Evolutionary conservation across 768 basidiomycete species (phyloP).

Genomic region (Russula lepida): DNA sequence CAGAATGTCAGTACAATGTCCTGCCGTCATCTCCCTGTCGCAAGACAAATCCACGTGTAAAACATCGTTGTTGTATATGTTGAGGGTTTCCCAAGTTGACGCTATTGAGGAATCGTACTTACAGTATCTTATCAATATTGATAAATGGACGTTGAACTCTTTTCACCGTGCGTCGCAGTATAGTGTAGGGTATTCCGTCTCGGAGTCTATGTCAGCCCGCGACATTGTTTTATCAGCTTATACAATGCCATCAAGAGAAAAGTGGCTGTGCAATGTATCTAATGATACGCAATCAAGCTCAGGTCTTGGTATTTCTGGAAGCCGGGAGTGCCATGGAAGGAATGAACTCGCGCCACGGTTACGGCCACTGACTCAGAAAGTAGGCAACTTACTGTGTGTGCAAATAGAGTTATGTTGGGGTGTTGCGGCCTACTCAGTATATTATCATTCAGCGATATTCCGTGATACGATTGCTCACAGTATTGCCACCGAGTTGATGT

Average conservation of each 20-base stretch:
- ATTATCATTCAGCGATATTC: too few relatives aligned
- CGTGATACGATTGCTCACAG: too few relatives aligned
- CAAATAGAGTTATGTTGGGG: too few relatives aligned
- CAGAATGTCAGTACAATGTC: background rate
- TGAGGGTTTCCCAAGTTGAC: background rate
- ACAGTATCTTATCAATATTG: background rate
- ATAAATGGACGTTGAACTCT: background rate
- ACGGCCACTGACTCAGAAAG: too few relatives aligned
- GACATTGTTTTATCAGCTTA: too few relatives aligned
- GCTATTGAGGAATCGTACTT: background rate
- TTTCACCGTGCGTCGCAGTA: background rate
- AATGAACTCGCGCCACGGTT: too few relatives aligned
- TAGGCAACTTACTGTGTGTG: too few relatives aligned
- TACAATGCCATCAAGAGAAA: too few relatives aligned
- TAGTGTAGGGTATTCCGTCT: too few relatives aligned
- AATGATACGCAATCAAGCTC: background rate
- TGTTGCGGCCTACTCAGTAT: too few relatives aligned
- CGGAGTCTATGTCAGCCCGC: too few relatives aligned
- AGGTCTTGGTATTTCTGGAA: background rate
- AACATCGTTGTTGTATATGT: background rate
- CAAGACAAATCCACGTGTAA: background rate
- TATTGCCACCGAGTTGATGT: too few relatives aligned
- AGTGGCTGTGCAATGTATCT: background rate
- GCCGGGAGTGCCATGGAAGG: background rate
- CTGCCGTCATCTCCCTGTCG: background rate